Evolutionary conservation across 1,139 yeast species (phyloP).

Genomic region (Debaryomyces subglobosus): DNA sequence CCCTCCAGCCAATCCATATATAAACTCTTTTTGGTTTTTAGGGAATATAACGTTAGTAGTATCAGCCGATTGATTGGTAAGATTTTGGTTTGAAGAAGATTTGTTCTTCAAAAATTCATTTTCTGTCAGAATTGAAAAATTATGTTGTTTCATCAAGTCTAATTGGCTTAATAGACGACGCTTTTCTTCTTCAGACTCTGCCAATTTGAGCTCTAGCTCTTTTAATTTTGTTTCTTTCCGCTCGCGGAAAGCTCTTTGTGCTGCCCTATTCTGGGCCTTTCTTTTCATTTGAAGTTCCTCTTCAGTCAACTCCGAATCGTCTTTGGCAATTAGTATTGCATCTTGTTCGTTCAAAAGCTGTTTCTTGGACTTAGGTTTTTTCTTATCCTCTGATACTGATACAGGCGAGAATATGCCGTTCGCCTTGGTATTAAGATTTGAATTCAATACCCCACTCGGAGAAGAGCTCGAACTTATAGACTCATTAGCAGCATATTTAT

Average conservation of each 20-base stretch:
- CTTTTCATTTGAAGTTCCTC: slow-evolving; percentile 57
- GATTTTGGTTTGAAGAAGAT: not conserved
- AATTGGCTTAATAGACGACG: slow-evolving; percentile 53
- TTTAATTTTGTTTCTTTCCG: slow-evolving; percentile 76
- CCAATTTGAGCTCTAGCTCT: slow-evolving; percentile 64
- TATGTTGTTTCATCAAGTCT: slow-evolving; percentile 55
- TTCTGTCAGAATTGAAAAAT: slow-evolving; percentile 58
- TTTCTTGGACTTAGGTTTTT: slow-evolving; percentile 23
- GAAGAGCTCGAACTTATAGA: slow-evolving; percentile 21
- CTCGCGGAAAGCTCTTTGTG: slow-evolving; percentile 88
- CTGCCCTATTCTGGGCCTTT: slow-evolving; percentile 86
- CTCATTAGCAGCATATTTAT: slow-evolving; percentile 9
- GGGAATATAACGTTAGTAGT: slow-evolving; percentile 38
- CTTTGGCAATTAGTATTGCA: slow-evolving; percentile 39
- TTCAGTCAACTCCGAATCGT: slow-evolving; percentile 47
- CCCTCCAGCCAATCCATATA: slow-evolving; percentile 32
- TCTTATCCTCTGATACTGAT: slow-evolving; percentile 5
- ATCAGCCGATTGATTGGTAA: not conserved
- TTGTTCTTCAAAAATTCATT: slow-evolving; percentile 48
- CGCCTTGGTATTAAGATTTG: not conserved
- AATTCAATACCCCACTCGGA: slow-evolving; percentile 10
- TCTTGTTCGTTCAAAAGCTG: slow-evolving; percentile 41
- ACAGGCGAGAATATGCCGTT: slow-evolving; percentile 1
- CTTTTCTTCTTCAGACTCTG: slow-evolving; percentile 62
- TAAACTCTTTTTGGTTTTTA: slow-evolving; percentile 37